Evolutionary conservation across 2,329 filamentous ascomycete genomes (phyloP).

Genomic region (Colletotrichum sp.): DNA sequence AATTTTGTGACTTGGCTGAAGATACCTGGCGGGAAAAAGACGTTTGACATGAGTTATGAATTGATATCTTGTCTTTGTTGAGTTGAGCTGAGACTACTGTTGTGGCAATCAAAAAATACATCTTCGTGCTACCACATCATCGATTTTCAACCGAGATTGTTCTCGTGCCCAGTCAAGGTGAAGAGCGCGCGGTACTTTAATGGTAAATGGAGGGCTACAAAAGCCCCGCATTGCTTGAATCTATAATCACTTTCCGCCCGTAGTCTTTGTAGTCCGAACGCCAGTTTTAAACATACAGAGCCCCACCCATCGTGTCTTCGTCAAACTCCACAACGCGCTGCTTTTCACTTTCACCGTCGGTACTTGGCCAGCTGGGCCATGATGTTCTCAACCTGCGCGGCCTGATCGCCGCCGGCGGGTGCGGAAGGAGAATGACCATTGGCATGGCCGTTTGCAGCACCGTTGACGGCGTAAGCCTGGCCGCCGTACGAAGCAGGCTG

Average conservation of each 20-base stretch:
- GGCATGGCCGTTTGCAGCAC: conserved; percentile 23
- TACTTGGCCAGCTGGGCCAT: conserved; percentile 74
- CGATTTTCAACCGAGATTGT: not conserved
- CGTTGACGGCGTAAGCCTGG: conserved; percentile 10
- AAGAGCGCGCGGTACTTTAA: not conserved
- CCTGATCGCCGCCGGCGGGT: conserved; percentile 33
- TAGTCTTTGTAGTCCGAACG: not conserved
- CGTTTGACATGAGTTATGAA: not conserved
- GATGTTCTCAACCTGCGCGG: conserved; percentile 70
- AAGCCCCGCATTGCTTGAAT: not conserved
- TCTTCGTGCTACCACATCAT: not conserved
- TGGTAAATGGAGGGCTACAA: not conserved
- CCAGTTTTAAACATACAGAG: conserved; percentile 2
- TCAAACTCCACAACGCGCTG: not conserved
- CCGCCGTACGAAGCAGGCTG: conserved; percentile 31
- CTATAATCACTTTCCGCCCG: conserved; percentile 1
- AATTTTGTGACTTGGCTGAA: not conserved
- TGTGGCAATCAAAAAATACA: not conserved
- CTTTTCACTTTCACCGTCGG: conserved; percentile 48
- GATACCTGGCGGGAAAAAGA: not conserved
- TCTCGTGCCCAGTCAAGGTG: not conserved
- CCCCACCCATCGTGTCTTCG: conserved; percentile 13
- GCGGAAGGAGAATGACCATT: conserved; percentile 22
- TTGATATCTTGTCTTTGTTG: not conserved
- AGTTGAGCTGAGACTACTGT: not conserved